Base-by-base conservation (phyloP, 192 early-diverging fungal species). In the Dissophora globulifera region DNA sequence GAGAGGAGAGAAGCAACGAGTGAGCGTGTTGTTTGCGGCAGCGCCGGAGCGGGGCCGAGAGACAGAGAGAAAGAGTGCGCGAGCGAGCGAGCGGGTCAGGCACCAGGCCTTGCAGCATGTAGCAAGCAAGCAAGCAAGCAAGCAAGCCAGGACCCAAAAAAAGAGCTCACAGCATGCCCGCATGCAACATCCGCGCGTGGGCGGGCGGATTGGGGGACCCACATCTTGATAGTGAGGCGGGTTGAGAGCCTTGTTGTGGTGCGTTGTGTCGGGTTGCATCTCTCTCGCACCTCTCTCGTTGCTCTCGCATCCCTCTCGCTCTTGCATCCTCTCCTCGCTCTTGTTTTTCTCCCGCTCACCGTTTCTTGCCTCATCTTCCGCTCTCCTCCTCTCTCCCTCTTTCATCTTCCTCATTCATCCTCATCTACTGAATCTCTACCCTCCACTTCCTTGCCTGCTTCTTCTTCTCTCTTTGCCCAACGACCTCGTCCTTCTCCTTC, bases 201-300 rank as follows among this genome's bases (percentile, higher is more conserved):
- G 32, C 2, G 30, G 38, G 32, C 30, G 29, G 50, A 41, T 54
- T n/a, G 19, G 51, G n/a, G 51, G 26, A 48, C 45, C 47, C 49
- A 23, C n/a, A 41, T 41, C 43, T 61, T 35, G 19, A 31, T 60
- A 16, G 47, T 60, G 38, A 49, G 26, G 47, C 49, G 46, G 47
- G 12, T 66, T 48, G 63, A 29, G 43, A 66, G 43, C 62, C 25
- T 26, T 67, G 29, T 57, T 49, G 32, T 56, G 55, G 43, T 40
- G 16, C n/a, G n/a, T n/a, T n/a, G n/a, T n/a, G n/a, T n/a, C n/a
- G n/a, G n/a, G n/a, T n/a, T n/a, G n/a, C n/a, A 29, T 65, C 50
- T 42, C 40, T 42, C 48, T 52, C 61, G 20, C 50, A 40, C 38
- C 38, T 40, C 38, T 40, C 40, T 15, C n/a, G n/a, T n/a, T n/a